Percentiles rank a stretch among this genome's conserved stretches.
Conservation (phyloP, 1,284 basidiomycete species). For the Pyrrhoderma noxium region DNA sequence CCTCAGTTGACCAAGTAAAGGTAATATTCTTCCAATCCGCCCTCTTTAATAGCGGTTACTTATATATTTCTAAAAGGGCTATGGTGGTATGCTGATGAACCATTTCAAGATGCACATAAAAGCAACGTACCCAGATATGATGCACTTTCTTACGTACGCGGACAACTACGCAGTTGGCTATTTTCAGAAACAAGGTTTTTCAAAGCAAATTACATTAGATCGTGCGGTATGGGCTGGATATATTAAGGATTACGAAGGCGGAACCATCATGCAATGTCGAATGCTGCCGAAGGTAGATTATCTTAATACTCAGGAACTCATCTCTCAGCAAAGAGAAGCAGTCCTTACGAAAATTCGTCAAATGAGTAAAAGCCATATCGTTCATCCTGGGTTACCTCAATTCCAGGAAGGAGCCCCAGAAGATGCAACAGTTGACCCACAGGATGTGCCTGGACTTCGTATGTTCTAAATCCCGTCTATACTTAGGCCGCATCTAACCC, state of each 20-base stretch:
- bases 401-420: conserved; percentile 57
- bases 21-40: conserved; percentile 35
- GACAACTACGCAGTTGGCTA: conserved; percentile 99
- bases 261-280: conserved; percentile 99
- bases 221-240: conserved; percentile 96
- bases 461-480: conserved; percentile 28
- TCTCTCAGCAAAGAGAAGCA: conserved; percentile 83
- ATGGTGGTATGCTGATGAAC: conserved; percentile 98
- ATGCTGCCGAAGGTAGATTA: conserved; percentile 92
- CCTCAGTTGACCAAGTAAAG: conserved; percentile 96
- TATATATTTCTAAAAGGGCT: conserved; percentile 54
- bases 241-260: conserved; percentile 99
- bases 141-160: conserved; percentile 96
- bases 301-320: conserved; percentile 72
- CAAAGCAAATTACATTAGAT: conserved; percentile 91
- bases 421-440: conserved; percentile 50
- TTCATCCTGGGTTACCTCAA: conserved; percentile 76
- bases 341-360: conserved; percentile 85
- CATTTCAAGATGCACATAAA: conserved; percentile 94
- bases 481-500: background rate
- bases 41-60: background rate
- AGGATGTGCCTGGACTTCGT: conserved; percentile 82
- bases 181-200: conserved; percentile 99
- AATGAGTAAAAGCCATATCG: conserved; percentile 81
- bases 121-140: conserved; percentile 73